phyloP scores from a whole-genome alignment of 345 rosid genomes.

The Lepidium africanum region DNA sequence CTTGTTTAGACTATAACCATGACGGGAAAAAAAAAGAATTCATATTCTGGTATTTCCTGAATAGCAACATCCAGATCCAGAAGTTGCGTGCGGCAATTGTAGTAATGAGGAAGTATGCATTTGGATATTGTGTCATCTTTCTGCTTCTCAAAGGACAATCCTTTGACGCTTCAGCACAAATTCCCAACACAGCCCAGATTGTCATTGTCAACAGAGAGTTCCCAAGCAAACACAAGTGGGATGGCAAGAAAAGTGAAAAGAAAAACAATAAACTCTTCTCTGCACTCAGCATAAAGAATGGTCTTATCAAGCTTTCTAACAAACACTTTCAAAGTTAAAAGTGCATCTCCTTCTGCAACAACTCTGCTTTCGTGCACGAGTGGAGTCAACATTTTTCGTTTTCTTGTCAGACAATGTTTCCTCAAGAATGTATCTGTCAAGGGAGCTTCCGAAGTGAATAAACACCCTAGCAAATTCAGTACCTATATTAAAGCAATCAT shows the following conservation, averaged over 20 bases:
- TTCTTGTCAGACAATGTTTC: neutral
- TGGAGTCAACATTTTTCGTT: neutral
- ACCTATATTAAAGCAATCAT: neutral
- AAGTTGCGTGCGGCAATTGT: neutral
- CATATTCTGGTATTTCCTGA: neutral
- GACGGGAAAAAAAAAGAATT: neutral
- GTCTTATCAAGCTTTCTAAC: neutral
- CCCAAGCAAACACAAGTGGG: conserved; percentile 2
- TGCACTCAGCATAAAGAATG: neutral
- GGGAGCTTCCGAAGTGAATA: neutral
- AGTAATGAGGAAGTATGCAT: conserved; percentile 1
- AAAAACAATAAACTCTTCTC: neutral
- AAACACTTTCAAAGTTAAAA: neutral
- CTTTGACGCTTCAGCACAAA: neutral
- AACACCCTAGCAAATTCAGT: neutral
- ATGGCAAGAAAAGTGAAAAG: no score
- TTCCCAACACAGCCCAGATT: neutral
- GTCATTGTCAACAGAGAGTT: neutral
- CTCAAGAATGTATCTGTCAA: neutral
- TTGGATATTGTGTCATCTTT: neutral
- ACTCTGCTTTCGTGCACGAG: neutral
- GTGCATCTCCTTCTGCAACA: neutral
- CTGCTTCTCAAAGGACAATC: neutral
- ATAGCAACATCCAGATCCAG: neutral
- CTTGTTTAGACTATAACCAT: neutral